These are phyloP conservation scores for Phylloporus sp. DNA, from an alignment of 768 basidiomycete species.

Conservation along the genomic window DNA sequence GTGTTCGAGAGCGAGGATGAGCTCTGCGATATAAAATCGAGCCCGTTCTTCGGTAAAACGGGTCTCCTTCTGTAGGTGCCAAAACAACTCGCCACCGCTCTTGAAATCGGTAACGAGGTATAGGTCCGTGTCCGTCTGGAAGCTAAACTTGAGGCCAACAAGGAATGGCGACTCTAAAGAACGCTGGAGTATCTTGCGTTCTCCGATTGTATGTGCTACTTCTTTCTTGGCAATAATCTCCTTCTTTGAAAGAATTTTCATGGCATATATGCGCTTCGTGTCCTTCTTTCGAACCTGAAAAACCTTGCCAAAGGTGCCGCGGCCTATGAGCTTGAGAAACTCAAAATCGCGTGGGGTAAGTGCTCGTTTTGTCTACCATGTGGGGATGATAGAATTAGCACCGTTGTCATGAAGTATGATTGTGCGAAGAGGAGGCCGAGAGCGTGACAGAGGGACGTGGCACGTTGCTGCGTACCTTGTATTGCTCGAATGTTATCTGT, in stretches of 20 bases:
- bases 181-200: slow-evolving; percentile 95
- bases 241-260: slow-evolving; percentile 98
- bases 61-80: slow-evolving; percentile 96
- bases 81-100: slow-evolving; percentile 96
- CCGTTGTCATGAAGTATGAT: slow-evolving; percentile 18
- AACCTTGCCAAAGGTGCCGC: slow-evolving; percentile 96
- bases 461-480: slow-evolving; percentile 53
- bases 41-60: slow-evolving; percentile 91
- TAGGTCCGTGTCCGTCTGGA: slow-evolving; percentile 93
- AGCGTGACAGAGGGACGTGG: slow-evolving; percentile 21
- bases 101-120: slow-evolving; percentile 99
- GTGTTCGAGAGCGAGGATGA: slow-evolving; percentile 93
- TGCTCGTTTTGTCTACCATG: slow-evolving; percentile 69
- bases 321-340: slow-evolving; percentile 97
- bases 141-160: slow-evolving; percentile 96
- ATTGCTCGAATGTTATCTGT: slow-evolving; percentile 90
- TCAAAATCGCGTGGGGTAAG: slow-evolving; percentile 96
- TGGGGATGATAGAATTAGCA: slow-evolving; percentile 16
- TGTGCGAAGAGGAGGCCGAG: slow-evolving; percentile 23
- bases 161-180: slow-evolving; percentile 94
- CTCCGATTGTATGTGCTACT: slow-evolving; percentile 98
- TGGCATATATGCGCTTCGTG: slow-evolving; percentile 98
- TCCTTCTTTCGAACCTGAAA: slow-evolving; percentile 99
- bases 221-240: slow-evolving; percentile 99
- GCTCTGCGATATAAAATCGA: slow-evolving; percentile 94